Percentiles rank a stretch among this genome's conserved stretches.
phyloP scores from a whole-genome alignment of 495 filamentous ascomycete genomes.

The Penicillium crystallinum region DNA sequence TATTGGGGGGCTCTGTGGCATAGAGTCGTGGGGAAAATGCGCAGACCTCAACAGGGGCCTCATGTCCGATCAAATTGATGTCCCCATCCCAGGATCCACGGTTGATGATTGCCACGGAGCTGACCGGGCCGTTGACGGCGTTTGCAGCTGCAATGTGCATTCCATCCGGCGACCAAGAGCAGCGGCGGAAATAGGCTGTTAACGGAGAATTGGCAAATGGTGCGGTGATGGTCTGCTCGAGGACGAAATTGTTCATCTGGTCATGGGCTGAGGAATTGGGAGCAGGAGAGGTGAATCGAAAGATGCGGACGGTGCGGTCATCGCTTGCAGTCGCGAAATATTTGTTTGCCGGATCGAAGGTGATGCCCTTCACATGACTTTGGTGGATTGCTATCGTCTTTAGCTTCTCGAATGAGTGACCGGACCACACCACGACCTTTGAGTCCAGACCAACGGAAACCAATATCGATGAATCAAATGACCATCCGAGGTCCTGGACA shows the following conservation, averaged over 20 bases:
- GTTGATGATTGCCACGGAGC: constrained; percentile 92
- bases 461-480: constrained; percentile 88
- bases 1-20: constrained; percentile 57
- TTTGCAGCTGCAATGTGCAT: constrained; percentile 96
- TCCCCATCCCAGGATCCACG: constrained; percentile 91
- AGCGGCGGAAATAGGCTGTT: constrained; percentile 94
- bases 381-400: constrained; percentile 87
- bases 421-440: constrained; percentile 97
- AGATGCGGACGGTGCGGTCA: constrained; percentile 93
- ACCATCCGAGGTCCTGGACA: constrained; percentile 97
- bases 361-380: constrained; percentile 97
- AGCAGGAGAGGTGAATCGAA: constrained; percentile 83
- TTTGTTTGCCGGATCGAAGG: constrained; percentile 97
- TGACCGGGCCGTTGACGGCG: constrained; percentile 93
- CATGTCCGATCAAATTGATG: constrained; percentile 95
- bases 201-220: constrained; percentile 87
- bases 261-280: constrained; percentile 94
- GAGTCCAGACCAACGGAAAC: constrained; percentile 96
- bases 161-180: constrained; percentile 95
- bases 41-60: constrained; percentile 94
- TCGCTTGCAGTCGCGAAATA: constrained; percentile 98
- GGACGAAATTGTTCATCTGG: constrained; percentile 88
- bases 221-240: constrained; percentile 77
- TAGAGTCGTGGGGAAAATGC: constrained; percentile 93
- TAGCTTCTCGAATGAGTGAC: constrained; percentile 94